Conservation (phyloP, 2,329 filamentous ascomycete genomes). For the Colletotrichum orbiculare region DNA sequence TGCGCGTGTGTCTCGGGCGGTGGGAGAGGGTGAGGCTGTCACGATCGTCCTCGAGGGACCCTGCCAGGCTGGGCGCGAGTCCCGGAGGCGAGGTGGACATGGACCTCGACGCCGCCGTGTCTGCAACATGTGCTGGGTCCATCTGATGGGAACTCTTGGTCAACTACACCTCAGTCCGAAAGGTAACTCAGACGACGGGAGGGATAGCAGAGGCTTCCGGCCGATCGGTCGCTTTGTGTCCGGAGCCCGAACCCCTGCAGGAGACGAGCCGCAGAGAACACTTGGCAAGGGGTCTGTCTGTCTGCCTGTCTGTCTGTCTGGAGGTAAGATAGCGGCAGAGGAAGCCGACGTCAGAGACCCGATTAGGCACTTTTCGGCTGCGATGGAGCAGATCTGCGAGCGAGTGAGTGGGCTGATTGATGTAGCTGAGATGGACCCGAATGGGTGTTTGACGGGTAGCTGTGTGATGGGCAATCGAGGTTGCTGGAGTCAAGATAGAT, state of each 20-base stretch:
- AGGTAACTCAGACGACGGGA: constrained; percentile 20
- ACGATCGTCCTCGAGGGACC: constrained; percentile 20
- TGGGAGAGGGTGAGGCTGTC: constrained; percentile 3
- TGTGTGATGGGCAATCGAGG: neutral
- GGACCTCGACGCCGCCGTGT: constrained; percentile 27
- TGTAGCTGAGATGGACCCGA: too few relatives aligned
- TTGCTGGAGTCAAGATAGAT: neutral
- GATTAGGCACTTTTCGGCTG: constrained; percentile 1
- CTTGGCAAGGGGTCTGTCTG: constrained; percentile 14
- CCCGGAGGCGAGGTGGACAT: constrained; percentile 1
- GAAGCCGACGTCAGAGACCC: neutral
- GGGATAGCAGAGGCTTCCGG: constrained; percentile 18
- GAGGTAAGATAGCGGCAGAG: neutral
- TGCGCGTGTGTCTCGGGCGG: constrained; percentile 33
- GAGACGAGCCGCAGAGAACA: constrained; percentile 13
- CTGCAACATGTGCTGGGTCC: constrained; percentile 27
- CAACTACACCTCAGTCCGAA: neutral
- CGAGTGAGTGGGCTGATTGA: constrained; percentile 5
- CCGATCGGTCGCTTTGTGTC: constrained; percentile 19
- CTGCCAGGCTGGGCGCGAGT: constrained; percentile 11
- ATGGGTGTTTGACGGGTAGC: too few relatives aligned
- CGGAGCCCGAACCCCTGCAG: constrained; percentile 18
- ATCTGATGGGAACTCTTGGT: constrained; percentile 14
- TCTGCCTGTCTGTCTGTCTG: too few relatives aligned
- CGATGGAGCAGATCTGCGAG: neutral